Base-by-base conservation (phyloP, 768 basidiomycete genomes). In the Tylopilus vinaceipallidus region DNA sequence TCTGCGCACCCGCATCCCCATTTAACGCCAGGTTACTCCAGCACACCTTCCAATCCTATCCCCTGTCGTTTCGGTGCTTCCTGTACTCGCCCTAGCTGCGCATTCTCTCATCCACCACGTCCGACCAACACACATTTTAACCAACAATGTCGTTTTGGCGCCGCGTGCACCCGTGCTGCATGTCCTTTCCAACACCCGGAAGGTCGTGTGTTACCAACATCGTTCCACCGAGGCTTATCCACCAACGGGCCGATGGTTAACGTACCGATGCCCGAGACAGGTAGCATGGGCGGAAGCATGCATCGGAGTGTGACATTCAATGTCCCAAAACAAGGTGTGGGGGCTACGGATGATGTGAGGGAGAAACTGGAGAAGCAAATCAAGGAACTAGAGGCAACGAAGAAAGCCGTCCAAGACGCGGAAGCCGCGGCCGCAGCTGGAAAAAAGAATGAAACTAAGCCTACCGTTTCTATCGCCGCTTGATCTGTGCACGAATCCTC, bases 141-240 rank as follows among this genome's bases (percentile, higher is more conserved):
- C 32, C 73, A 74, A 58, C 80, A 79, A 24, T 98, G 95, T 69
- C 82, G 87, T 45, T 98, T 91, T 59, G 95, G 91, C 19, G 73
- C 87, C 13, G 79, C 73, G 17, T 98, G 95, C 68, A 97, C 92
- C 9, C 83, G 91, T 47, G 82, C 84, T 29, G 78, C 83, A 54
- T 98, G 95, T 67, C 70, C 83, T n/a, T 99, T 87, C 77, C 83
- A 89, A 54, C 95, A 99, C 64, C 95, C 95, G 0, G 83, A 89
- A 49, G 88, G 87, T 10, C 86, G 91, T 12, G 86, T 88, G 20
- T 75, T 91, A 8, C 90, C 91, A 3, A 75, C 82, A 3, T 73
- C 83, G 12, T 93, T 93, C 77, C 88, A 92, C 62, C 84, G 88
- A 19, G 89, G 90, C 0, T 67, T 92, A 23, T 76, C 81, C 14